A percentile compares a stretch with the other conserved stretches of the same genome.
Conservation (phyloP, 306 rosid genomes). For the Benincasa hispida region DNA sequence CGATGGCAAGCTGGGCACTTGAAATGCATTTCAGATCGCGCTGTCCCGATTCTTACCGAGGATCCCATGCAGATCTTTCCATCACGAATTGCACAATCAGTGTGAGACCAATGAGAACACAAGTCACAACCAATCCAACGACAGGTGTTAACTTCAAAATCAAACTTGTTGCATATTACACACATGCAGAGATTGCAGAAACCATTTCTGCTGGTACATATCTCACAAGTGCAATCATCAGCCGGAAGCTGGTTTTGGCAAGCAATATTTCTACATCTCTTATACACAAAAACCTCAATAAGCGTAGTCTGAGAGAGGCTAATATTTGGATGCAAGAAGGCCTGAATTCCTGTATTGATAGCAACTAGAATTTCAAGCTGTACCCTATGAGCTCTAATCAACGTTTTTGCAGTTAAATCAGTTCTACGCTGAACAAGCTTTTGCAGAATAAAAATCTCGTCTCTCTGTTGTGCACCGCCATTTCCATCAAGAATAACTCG, state of each 20-base stretch:
- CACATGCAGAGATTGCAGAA: constrained; percentile 99
- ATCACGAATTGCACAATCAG: constrained; percentile 95
- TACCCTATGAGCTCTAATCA: constrained; percentile 76
- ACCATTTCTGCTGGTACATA: constrained; percentile 71
- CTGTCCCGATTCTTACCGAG: constrained; percentile 53
- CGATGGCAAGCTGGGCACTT: constrained; percentile 90
- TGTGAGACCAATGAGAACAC: constrained; percentile 98
- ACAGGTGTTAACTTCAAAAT: constrained; percentile 94
- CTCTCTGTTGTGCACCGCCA: constrained; percentile 73
- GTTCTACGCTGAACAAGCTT: constrained; percentile 68
- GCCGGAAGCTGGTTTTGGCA: constrained; percentile 94
- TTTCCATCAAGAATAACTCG: constrained; percentile 80
- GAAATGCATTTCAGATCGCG: constrained; percentile 86
- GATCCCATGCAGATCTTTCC: constrained; percentile 74
- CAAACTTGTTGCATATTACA: constrained; percentile 92
- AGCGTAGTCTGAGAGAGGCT: constrained; percentile 75
- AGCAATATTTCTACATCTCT: constrained; percentile 89
- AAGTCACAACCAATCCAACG: constrained; percentile 98
- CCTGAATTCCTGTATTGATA: constrained; percentile 88
- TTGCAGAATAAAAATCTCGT: constrained; percentile 75
- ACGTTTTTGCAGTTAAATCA: constrained; percentile 79
- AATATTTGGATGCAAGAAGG: constrained; percentile 83
- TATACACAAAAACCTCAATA: constrained; percentile 76
- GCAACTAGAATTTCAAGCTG: constrained; percentile 95
- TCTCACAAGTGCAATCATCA: constrained; percentile 86